These are phyloP conservation scores for Fusarium sp. DNA, from an alignment of 2,329 filamentous ascomycete genomes.

Conservation along the genomic window DNA sequence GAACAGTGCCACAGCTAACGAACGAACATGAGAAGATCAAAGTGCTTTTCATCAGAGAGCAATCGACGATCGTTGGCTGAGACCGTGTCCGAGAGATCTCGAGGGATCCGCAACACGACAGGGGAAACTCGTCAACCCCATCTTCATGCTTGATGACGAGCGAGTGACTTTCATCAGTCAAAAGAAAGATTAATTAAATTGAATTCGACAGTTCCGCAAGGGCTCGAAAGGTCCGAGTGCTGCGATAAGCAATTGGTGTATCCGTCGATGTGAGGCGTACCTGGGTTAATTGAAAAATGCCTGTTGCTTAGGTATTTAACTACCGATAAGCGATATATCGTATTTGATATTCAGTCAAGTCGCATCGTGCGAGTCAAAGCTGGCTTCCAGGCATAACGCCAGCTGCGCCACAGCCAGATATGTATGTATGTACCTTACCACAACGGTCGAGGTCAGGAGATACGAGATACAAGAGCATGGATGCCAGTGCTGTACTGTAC, in stretches of 20 bases:
- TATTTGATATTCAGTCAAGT: neutral
- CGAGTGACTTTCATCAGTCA: neutral
- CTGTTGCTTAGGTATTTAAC: neutral
- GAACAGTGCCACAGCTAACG: neutral
- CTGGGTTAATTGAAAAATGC: neutral
- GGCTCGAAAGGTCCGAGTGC: neutral
- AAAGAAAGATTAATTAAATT: neutral
- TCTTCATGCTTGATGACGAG: conserved; percentile 22
- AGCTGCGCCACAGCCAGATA: neutral
- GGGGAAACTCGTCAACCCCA: neutral
- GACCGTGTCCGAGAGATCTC: neutral
- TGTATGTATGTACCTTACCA: too few relatives aligned
- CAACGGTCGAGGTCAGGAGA: neutral
- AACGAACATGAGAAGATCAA: neutral
- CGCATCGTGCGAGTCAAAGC: neutral
- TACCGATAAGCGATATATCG: neutral
- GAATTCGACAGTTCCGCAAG: neutral
- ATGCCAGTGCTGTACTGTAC: neutral
- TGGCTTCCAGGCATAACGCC: neutral
- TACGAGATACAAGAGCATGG: neutral
- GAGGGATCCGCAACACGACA: neutral
- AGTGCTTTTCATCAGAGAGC: neutral
- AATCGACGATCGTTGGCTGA: neutral
- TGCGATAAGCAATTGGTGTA: neutral
- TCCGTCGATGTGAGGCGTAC: neutral